Evolutionary conservation across 2,329 filamentous ascomycete genomes (phyloP), one percentile per base, ranked within the genome.

Genomic region (Elsinoe perseae): DNA sequence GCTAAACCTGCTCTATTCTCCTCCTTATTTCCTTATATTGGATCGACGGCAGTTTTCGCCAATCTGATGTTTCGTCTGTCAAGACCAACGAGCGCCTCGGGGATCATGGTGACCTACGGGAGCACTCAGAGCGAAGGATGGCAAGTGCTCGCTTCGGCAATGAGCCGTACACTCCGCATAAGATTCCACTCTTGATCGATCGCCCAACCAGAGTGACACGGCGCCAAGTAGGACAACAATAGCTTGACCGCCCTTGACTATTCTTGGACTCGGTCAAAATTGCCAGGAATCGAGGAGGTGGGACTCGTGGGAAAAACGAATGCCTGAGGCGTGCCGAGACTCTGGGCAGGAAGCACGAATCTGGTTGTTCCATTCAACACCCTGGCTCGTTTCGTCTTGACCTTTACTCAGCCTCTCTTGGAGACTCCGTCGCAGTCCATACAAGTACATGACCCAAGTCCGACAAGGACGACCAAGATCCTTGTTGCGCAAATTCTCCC

Each of bases 1-100:
- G 25, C 44, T 30, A 50, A 32, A 50, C 27, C 25, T 50, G 44
- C 44, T 50, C 16, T 4, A 20, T 18, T 20, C 6, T 20, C 14
- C 7, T 7, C 44, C 5, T 30, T 30, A 30, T 30, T 50, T 50
- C 12, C 27, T 50, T 20, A 50, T 50, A 50, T 50, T 50, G 44
- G 44, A 50, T 32, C 44, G 44, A 50, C 44, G 16, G 14, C 12
- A 8, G n/a, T 14, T 16, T 16, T 30, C 44, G 16, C 44, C 44
- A 50, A 50, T 50, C 44, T 48, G 43, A 14, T 48, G 23, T 48
- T 48, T 48, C 23, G 43, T 12, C 43, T 46, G 43, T 25, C 43
- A 46, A 16, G 9, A 27, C 43, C 38, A 20, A 42, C 38, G 38
- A 4, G 38, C 38, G 6, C 16, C 16, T 38, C 10, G 34, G 34